Base-by-base conservation (phyloP, 2,329 filamentous ascomycete species). In the Talaromyces albobiverticillius region DNA sequence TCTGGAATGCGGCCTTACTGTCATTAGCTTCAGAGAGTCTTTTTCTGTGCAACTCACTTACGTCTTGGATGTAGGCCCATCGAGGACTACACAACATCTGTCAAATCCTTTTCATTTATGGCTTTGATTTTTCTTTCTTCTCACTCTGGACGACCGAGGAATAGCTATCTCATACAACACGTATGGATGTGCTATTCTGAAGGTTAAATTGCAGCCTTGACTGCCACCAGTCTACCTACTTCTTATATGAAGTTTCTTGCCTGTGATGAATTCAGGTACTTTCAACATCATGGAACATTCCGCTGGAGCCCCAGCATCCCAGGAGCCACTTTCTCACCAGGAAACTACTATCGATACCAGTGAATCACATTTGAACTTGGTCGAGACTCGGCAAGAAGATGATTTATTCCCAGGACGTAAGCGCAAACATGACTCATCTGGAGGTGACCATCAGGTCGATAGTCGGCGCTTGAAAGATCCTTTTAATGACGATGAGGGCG, bases 391-490 rank as follows among this genome's bases (percentile, higher is more conserved):
- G 16, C 46, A 41, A 36, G 20, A 45, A 40, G 36, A 40, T 40
- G 36, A 22, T 13, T 26, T 10, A 29, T 26, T 47, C 32, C 31
- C 29, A 49, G 49, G 56, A 34, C 57, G 51, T 55, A 59, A 59
- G 45, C 57, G 57, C 41, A 59, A 55, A 22, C 45, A 48, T 38
- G 47, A 46, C 40, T 20, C 42, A 29, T 53, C 43, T 29, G 38
- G 38, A 26, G 48, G 51, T 45, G 32, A 49, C 16, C 11, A n/a
- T n/a, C n/a, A 36, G 16, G n/a, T 23, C 13, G 42, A 16, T 25
- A 23, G 16, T 14, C 16, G 18, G 16, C 25, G n/a, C n/a, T 25
- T 31, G 20, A 25, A 23, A 10, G 22, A 22, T 5, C 42, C 43
- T 16, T 10, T 32, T 18, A 42, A 3, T 16, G 25, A 20, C 32